These are phyloP conservation scores for Iris macrosiphon DNA, from an alignment of 106 monocot genomes.

Conservation along the genomic window DNA sequence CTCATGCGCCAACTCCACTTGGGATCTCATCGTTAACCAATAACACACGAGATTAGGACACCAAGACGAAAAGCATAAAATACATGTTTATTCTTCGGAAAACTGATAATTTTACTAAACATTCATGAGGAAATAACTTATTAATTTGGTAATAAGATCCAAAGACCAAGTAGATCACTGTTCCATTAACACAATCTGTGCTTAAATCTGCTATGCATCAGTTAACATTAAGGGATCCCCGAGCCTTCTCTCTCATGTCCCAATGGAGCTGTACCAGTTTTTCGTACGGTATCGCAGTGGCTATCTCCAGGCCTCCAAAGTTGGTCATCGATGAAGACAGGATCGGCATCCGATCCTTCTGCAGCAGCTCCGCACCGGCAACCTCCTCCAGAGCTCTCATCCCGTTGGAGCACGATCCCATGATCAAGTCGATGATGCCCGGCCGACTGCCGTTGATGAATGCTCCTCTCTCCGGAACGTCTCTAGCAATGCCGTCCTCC, in stretches of 20 bases:
- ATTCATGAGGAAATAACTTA: too few relatives aligned
- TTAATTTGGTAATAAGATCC: not conserved
- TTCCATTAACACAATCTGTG: not conserved
- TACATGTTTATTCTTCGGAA: too few relatives aligned
- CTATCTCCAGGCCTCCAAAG: slow-evolving; percentile 10
- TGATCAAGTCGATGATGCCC: slow-evolving; percentile 18
- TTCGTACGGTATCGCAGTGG: slow-evolving; percentile 5
- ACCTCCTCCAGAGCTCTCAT: not conserved
- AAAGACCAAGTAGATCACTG: not conserved
- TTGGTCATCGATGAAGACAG: slow-evolving; percentile 12
- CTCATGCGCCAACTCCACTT: too few relatives aligned
- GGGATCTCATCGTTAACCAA: too few relatives aligned
- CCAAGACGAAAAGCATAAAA: too few relatives aligned
- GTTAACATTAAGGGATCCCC: not conserved
- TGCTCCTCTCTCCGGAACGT: slow-evolving; percentile 9
- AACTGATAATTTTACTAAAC: too few relatives aligned
- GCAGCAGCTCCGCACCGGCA: slow-evolving; percentile 10
- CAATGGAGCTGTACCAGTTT: not conserved
- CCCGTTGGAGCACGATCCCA: not conserved
- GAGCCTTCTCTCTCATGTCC: slow-evolving; percentile 4
- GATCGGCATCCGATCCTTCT: slow-evolving; percentile 14
- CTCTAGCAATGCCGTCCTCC: slow-evolving; percentile 21
- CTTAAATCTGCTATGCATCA: not conserved
- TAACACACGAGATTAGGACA: too few relatives aligned
- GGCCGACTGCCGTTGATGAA: slow-evolving; percentile 19